These are phyloP conservation scores for Fusarium phyllophilum DNA, from an alignment of 2,329 filamentous ascomycete genomes.

Conservation along the genomic window DNA sequence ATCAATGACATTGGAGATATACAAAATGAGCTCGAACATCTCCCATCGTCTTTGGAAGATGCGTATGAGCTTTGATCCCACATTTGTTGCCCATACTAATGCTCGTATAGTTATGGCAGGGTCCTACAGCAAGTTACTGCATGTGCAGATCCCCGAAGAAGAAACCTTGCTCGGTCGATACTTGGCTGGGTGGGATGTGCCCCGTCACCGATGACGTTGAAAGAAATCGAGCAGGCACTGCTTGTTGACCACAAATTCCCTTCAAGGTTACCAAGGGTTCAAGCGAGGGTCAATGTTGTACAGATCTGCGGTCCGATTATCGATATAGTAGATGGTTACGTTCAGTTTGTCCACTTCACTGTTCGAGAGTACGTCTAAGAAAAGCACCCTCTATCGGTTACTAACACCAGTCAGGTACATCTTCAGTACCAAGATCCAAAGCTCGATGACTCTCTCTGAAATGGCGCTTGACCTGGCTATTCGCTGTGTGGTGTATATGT, in stretches of 20 bases:
- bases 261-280: fast-evolving
- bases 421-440: fast-evolving
- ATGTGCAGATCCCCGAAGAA: neutral
- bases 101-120: fast-evolving
- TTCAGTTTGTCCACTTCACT: neutral
- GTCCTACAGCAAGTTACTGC: neutral
- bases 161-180: fast-evolving
- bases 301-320: neutral
- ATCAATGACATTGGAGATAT: fast-evolving
- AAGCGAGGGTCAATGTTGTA: fast-evolving
- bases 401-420: neutral
- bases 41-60: neutral
- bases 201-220: fast-evolving
- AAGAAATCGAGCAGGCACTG: neutral
- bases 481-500: fast-evolving
- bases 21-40: fast-evolving
- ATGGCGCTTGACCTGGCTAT: fast-evolving
- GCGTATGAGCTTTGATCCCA: fast-evolving
- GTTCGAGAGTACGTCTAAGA: fast-evolving
- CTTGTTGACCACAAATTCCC: fast-evolving
- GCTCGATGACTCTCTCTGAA: fast-evolving
- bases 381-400: fast-evolving
- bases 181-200: neutral
- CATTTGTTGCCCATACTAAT: fast-evolving
- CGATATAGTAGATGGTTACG: fast-evolving